These are phyloP conservation scores for Stachybotrys echinatus DNA, from an alignment of 2,329 filamentous ascomycete species.

Conservation along the genomic window DNA sequence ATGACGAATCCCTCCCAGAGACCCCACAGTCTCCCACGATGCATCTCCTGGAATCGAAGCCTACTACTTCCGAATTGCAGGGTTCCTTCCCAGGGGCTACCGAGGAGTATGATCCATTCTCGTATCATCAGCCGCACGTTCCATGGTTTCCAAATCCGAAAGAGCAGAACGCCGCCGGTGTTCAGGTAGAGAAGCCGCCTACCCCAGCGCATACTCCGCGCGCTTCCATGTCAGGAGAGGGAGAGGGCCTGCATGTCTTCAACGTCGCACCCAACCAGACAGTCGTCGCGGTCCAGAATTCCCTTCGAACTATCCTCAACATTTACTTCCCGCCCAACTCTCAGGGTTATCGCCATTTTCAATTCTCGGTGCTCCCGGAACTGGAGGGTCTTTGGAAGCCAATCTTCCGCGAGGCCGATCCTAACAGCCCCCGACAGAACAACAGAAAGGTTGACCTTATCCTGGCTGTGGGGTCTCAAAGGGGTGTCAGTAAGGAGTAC, in stretches of 20 bases:
- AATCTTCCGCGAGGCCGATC: constrained; percentile 36
- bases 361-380: constrained; percentile 42
- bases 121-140: constrained; percentile 21
- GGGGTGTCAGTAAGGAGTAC: constrained; percentile 46
- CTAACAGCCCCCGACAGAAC: constrained; percentile 20
- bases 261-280: constrained; percentile 34
- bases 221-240: constrained; percentile 20
- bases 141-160: neutral
- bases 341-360: constrained; percentile 41
- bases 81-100: neutral
- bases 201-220: constrained; percentile 39
- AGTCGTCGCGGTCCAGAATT: constrained; percentile 51
- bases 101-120: constrained; percentile 45
- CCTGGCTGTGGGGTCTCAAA: constrained; percentile 53
- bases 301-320: constrained; percentile 46
- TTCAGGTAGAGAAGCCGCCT: constrained; percentile 27
- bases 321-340: constrained; percentile 44
- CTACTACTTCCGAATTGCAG: constrained; percentile 3
- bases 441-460: constrained; percentile 49
- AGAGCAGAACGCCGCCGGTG: neutral
- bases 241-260: constrained; percentile 41
- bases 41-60: constrained; percentile 7
- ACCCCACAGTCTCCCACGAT: constrained; percentile 17
- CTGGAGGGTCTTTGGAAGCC: constrained; percentile 48
- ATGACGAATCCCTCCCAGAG: constrained; percentile 13